Conservation (phyloP, 2,329 filamentous ascomycete genomes). For the Xylariaceae sp. region DNA sequence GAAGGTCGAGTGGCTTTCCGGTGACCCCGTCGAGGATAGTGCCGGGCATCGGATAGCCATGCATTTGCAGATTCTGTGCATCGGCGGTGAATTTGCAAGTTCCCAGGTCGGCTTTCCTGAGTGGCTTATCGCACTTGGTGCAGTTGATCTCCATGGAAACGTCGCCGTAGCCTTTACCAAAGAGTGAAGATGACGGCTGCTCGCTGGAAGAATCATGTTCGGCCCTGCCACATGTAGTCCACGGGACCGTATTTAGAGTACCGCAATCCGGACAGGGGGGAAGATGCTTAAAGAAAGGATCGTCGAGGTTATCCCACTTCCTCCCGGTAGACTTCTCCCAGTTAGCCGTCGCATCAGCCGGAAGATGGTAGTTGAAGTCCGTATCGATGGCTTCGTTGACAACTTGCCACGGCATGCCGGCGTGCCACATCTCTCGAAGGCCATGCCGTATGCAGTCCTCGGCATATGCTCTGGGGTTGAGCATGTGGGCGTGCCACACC, state of each 20-base stretch:
- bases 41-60: slow-evolving; percentile 57
- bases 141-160: slow-evolving; percentile 48
- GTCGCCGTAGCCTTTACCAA: slow-evolving; percentile 57
- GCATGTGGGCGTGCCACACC: slow-evolving; percentile 75
- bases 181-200: slow-evolving; percentile 32
- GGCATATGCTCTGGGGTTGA: slow-evolving; percentile 69
- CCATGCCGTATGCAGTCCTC: slow-evolving; percentile 64
- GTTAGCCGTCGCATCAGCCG: slow-evolving; percentile 35
- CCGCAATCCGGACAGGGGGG: slow-evolving; percentile 50
- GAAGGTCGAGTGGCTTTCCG: slow-evolving; percentile 43
- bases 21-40: slow-evolving; percentile 53
- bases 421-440: slow-evolving; percentile 50
- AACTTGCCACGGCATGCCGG: slow-evolving; percentile 60
- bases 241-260: slow-evolving; percentile 41
- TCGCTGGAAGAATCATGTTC: slow-evolving; percentile 31
- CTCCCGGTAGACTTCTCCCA: slow-evolving; percentile 47
- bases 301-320: slow-evolving; percentile 55
- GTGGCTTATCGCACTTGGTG: slow-evolving; percentile 39
- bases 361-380: slow-evolving; percentile 51
- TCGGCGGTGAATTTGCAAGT: slow-evolving; percentile 58
- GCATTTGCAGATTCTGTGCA: slow-evolving; percentile 40
- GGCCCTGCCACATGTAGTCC: slow-evolving; percentile 49
- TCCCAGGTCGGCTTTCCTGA: slow-evolving; percentile 56
- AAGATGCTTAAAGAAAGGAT: slow-evolving; percentile 42
- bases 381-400: slow-evolving; percentile 54